Evolutionary conservation across 1,139 yeast species (phyloP).

Genomic region (Magnusiomyces ingens): DNA sequence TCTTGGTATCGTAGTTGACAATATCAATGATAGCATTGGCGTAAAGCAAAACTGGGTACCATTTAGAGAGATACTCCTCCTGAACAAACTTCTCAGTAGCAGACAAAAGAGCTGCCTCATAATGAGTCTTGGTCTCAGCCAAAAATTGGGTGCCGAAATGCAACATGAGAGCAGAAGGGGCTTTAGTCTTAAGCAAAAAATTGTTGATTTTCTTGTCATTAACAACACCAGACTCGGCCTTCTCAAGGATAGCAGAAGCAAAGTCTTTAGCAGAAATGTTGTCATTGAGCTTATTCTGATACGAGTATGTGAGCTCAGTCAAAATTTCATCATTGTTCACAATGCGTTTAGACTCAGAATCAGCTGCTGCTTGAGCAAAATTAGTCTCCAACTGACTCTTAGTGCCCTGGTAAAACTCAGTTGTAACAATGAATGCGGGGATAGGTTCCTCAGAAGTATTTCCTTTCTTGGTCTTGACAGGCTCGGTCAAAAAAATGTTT

Average conservation of each 20-base stretch:
- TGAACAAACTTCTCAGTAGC: background rate
- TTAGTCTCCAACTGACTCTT: too few species aligned
- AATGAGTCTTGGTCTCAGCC: background rate
- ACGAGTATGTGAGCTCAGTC: too few species aligned
- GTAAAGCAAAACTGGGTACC: slow-evolving; percentile 1
- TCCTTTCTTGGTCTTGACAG: background rate
- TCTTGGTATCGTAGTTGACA: background rate
- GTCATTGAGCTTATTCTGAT: too few species aligned
- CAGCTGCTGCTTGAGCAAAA: background rate
- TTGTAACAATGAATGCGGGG: background rate
- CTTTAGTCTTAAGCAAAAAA: background rate
- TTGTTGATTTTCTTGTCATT: background rate
- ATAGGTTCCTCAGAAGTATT: background rate
- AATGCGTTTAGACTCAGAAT: too few species aligned
- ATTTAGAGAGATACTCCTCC: background rate
- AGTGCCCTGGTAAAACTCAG: background rate
- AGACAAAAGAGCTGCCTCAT: background rate
- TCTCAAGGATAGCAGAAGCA: background rate
- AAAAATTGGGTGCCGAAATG: background rate
- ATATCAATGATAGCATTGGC: background rate
- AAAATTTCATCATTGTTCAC: too few species aligned
- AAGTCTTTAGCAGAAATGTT: too few species aligned
- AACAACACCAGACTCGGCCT: background rate
- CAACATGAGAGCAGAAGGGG: background rate
- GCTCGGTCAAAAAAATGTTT: background rate